Conservation (phyloP, 176 grass and related monocot species). For the Carex scoparia region DNA sequence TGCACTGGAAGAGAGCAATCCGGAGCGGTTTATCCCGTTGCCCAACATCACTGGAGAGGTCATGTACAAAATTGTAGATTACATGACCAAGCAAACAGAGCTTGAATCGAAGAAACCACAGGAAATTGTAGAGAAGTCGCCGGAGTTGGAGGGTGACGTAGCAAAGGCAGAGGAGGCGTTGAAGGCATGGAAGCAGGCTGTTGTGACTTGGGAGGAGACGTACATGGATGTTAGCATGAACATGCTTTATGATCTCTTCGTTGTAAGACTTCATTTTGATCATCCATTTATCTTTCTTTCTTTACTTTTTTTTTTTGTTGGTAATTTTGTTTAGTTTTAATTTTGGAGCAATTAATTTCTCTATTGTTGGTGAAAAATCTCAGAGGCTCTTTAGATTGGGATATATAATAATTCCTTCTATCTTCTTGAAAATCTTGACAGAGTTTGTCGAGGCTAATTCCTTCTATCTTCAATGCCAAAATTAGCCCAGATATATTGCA, state of each 20-base stretch:
- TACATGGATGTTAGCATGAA: neutral
- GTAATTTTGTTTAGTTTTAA: too few species aligned
- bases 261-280: constrained; percentile 1
- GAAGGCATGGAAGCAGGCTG: neutral
- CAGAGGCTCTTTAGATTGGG: too few species aligned
- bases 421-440: too few species aligned
- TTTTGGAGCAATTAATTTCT: too few species aligned
- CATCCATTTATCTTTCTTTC: neutral
- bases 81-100: neutral
- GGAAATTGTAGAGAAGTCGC: neutral
- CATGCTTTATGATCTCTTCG: neutral
- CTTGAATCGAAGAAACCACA: neutral
- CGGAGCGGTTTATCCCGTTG: neutral
- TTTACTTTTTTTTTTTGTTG: too few species aligned
- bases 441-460: too few species aligned
- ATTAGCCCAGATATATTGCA: too few species aligned
- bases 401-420: too few species aligned
- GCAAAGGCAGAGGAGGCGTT: neutral
- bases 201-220: neutral
- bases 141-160: neutral
- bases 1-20: neutral
- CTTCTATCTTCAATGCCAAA: too few species aligned
- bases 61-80: neutral
- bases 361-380: too few species aligned
- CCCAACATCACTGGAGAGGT: neutral